Conservation (phyloP, 2,329 filamentous ascomycete species). For the Lasiodiplodia gonubiensis region DNA sequence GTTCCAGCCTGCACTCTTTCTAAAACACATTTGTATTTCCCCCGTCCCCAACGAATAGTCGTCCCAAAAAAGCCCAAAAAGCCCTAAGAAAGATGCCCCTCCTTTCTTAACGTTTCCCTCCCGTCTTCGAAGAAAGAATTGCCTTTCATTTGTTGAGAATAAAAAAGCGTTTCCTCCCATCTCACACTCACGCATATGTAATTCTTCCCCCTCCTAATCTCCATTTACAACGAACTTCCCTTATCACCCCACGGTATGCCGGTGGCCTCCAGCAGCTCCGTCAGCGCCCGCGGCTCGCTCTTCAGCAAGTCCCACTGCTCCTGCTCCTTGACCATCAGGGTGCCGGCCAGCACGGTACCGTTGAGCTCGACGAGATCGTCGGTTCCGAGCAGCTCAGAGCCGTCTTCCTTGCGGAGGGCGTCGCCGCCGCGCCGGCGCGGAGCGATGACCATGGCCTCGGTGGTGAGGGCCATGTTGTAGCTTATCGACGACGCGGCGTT, state of each 20-base stretch:
- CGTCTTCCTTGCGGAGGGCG: conserved; percentile 47
- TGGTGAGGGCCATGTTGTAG: conserved; percentile 65
- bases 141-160: neutral
- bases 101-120: neutral
- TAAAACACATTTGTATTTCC: neutral
- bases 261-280: conserved; percentile 49
- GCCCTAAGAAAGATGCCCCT: neutral
- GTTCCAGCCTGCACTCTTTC: conserved; percentile 15
- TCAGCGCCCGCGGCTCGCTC: conserved; percentile 48
- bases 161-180: neutral
- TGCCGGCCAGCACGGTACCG: conserved; percentile 63
- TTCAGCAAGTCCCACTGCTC: conserved; percentile 59
- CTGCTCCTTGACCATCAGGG: conserved; percentile 63
- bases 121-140: neutral
- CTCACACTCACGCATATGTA: neutral
- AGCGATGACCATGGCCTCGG: conserved; percentile 58
- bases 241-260: conserved; percentile 38
- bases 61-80: neutral
- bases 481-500: conserved; percentile 55
- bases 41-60: neutral
- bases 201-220: neutral
- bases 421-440: conserved; percentile 56
- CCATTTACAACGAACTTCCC: conserved; percentile 6
- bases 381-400: conserved; percentile 38
- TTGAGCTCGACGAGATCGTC: conserved; percentile 56